A percentile compares a stretch with the other conserved stretches of the same genome.
These are phyloP conservation scores for Cairneyella variabilis DNA, from an alignment of 495 filamentous ascomycete species.

Conservation along the genomic window DNA sequence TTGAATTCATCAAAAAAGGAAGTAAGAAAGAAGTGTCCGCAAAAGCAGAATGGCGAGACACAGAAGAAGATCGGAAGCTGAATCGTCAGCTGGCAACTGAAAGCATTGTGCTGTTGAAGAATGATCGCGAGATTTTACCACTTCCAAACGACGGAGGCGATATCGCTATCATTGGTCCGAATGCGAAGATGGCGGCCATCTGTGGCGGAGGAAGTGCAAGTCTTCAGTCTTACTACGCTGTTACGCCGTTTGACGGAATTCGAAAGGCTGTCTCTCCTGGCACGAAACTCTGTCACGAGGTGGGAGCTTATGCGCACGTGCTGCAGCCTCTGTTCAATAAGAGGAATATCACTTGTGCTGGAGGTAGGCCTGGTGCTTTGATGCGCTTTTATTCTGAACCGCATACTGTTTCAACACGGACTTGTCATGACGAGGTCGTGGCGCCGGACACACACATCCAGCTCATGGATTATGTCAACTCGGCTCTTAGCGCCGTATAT, in stretches of 20 bases:
- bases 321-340: constrained; percentile 50
- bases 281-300: constrained; percentile 40
- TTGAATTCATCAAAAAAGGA: neutral
- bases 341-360: constrained; percentile 38
- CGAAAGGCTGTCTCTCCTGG: constrained; percentile 36
- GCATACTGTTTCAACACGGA: no score
- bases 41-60: constrained; percentile 1
- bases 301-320: constrained; percentile 56
- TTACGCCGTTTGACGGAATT: constrained; percentile 63
- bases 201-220: constrained; percentile 68
- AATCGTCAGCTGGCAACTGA: constrained; percentile 53
- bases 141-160: constrained; percentile 50
- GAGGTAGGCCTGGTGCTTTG: no score
- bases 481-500: constrained; percentile 50
- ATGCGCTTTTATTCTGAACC: no score
- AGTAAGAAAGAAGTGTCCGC: neutral
- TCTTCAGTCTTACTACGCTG: constrained; percentile 59
- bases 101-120: constrained; percentile 68
- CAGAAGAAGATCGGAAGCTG: constrained; percentile 34
- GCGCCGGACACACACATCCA: no score
- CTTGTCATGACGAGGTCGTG: no score
- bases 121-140: constrained; percentile 60
- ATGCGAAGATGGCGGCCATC: constrained; percentile 61
- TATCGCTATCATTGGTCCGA: constrained; percentile 58
- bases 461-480: constrained; percentile 60